Evolutionary conservation across 805 yeast species (phyloP).

Genomic region (Ogataea parapolymorpha): DNA sequence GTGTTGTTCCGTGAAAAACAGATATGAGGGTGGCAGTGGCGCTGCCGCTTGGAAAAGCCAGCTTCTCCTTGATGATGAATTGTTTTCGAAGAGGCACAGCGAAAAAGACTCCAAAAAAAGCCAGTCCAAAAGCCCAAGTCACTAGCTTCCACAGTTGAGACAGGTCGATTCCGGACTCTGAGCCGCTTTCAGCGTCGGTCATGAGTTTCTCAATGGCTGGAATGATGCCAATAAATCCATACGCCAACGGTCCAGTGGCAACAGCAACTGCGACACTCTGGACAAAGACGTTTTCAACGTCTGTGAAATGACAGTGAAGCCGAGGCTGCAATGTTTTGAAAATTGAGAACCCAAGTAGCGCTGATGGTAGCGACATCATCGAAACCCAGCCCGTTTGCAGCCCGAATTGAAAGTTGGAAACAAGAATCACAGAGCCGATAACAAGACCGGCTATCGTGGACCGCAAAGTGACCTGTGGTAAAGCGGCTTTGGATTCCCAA

Average conservation of each 20-base stretch:
- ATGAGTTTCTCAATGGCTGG: conserved; percentile 94
- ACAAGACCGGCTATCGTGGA: conserved; percentile 71
- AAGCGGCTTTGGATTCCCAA: conserved; percentile 48
- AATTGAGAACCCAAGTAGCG: conserved; percentile 78
- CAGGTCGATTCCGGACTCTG: conserved; percentile 36
- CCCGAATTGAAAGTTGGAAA: conserved; percentile 94
- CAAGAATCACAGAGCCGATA: conserved; percentile 83
- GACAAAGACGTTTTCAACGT: conserved; percentile 90
- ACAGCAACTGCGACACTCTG: conserved; percentile 95
- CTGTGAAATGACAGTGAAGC: conserved; percentile 54
- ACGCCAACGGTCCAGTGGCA: conserved; percentile 96
- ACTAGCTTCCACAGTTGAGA: conserved; percentile 49
- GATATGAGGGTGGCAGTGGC: conserved; percentile 94
- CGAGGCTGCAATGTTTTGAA: conserved; percentile 54
- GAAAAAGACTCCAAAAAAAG: conserved; percentile 93
- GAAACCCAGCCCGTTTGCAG: conserved; percentile 98
- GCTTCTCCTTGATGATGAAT: conserved; percentile 80
- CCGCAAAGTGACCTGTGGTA: conserved; percentile 68
- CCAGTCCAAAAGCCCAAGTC: conserved; percentile 82
- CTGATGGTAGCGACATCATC: conserved; percentile 97
- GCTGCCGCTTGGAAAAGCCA: conserved; percentile 91
- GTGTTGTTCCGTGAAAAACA: conserved; percentile 72
- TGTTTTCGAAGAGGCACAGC: conserved; percentile 86
- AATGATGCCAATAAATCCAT: conserved; percentile 90
- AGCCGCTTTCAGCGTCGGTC: conserved; percentile 74